Conservation (phyloP, 495 filamentous ascomycete species). For the Neurospora hispaniola region DNA sequence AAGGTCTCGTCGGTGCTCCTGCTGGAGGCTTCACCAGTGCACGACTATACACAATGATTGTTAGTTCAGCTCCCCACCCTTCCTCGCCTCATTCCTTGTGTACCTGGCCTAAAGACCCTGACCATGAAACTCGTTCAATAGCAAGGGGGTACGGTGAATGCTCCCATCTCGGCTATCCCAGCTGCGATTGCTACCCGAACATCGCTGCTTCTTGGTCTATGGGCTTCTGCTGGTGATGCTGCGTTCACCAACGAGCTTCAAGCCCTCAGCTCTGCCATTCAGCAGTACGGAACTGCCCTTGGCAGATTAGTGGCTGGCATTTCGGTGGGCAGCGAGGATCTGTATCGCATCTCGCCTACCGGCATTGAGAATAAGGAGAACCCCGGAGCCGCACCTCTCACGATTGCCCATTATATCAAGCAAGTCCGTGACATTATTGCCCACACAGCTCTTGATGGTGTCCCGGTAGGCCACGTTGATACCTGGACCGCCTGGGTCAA, state of each 20-base stretch:
- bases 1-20: conserved; percentile 54
- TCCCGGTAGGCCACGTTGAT: conserved; percentile 75
- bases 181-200: conserved; percentile 68
- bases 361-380: conserved; percentile 31
- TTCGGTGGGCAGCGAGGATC: conserved; percentile 83
- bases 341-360: conserved; percentile 67
- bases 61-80: conserved; percentile 12
- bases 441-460: conserved; percentile 44
- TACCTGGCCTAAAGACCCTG: background rate
- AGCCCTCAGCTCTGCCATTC: conserved; percentile 54
- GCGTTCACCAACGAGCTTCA: conserved; percentile 56
- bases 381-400: conserved; percentile 44
- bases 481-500: conserved; percentile 86
- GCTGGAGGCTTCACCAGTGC: conserved; percentile 60
- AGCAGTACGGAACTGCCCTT: conserved; percentile 51
- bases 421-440: conserved; percentile 48
- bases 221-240: conserved; percentile 58
- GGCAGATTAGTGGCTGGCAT: conserved; percentile 63
- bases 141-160: conserved; percentile 44
- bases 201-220: conserved; percentile 64
- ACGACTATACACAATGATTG: conserved; percentile 40
- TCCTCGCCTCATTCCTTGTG: background rate
- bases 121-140: conserved; percentile 6
- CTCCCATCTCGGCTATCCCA: conserved; percentile 58
- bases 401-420: conserved; percentile 54